phyloP scores from a whole-genome alignment of 2,329 filamentous ascomycete species.

The Cercospora sojina region DNA sequence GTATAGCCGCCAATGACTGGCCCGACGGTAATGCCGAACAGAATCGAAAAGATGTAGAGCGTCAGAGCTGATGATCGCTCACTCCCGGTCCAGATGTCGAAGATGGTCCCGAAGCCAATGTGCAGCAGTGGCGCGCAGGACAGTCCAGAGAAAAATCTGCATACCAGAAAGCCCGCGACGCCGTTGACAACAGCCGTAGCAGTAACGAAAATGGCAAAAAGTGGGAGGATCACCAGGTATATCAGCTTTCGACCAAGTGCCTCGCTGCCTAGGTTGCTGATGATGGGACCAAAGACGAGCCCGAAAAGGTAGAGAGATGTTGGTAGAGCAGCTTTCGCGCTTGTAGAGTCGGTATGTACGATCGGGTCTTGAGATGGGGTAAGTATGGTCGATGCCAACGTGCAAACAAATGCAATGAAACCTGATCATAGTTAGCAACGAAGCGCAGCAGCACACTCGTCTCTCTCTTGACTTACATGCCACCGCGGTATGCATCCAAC shows the following conservation, averaged over 20 bases:
- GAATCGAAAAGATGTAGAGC: slow-evolving; percentile 38
- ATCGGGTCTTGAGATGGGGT: slow-evolving; percentile 16
- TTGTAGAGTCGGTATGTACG: slow-evolving; percentile 51
- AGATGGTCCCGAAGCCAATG: slow-evolving; percentile 40
- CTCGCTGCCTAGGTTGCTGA: slow-evolving; percentile 69
- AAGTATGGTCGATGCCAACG: slow-evolving; percentile 23
- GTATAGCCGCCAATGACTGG: slow-evolving; percentile 45
- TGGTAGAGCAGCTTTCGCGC: slow-evolving; percentile 56
- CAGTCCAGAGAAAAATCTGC: slow-evolving; percentile 54
- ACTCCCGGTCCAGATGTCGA: slow-evolving; percentile 39
- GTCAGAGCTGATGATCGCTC: slow-evolving; percentile 35
- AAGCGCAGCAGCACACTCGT: slow-evolving; percentile 34
- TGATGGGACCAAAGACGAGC: slow-evolving; percentile 65
- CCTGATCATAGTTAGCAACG: background rate
- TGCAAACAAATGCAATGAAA: slow-evolving; percentile 16
- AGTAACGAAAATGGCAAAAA: slow-evolving; percentile 56
- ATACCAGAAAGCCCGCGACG: slow-evolving; percentile 67
- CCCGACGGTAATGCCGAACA: slow-evolving; percentile 41
- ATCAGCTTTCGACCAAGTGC: slow-evolving; percentile 67
- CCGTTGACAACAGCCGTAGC: slow-evolving; percentile 55
- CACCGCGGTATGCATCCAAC: slow-evolving; percentile 37
- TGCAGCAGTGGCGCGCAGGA: slow-evolving; percentile 38
- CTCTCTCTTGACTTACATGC: slow-evolving; percentile 36
- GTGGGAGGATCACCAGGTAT: slow-evolving; percentile 65
- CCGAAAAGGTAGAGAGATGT: slow-evolving; percentile 58